Percentiles rank a stretch among this genome's conserved stretches.
These are phyloP conservation scores for Dendrobium nobile DNA, from an alignment of 106 monocot genomes.

Conservation along the genomic window DNA sequence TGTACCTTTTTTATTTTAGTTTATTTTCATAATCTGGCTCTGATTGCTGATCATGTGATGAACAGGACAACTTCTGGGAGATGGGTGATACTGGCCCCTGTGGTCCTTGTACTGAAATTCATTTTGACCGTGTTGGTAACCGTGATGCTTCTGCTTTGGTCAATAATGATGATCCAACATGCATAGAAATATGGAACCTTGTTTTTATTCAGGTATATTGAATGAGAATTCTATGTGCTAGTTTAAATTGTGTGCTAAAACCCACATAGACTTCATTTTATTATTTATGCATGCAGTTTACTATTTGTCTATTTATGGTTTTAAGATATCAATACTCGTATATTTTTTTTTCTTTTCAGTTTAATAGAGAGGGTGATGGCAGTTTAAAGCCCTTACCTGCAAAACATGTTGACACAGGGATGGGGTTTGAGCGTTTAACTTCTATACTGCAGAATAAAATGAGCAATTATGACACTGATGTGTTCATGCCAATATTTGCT, in stretches of 20 bases:
- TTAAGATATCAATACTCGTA: background rate
- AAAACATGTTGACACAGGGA: constrained; percentile 90
- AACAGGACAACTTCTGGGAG: constrained; percentile 98
- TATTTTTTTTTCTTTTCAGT: constrained; percentile 35
- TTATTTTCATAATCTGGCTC: background rate
- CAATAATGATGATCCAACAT: constrained; percentile 96
- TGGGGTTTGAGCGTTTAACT: constrained; percentile 91
- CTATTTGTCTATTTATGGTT: background rate
- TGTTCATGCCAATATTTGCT: constrained; percentile 81
- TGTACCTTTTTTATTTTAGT: background rate
- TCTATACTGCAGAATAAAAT: constrained; percentile 88
- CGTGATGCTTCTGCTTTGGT: constrained; percentile 88
- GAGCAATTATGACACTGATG: constrained; percentile 98
- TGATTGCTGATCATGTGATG: background rate
- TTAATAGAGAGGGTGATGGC: constrained; percentile 81
- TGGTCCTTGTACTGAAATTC: constrained; percentile 95
- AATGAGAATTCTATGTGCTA: background rate
- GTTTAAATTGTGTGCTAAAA: background rate
- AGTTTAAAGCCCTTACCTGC: constrained; percentile 71
- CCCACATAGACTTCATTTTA: background rate
- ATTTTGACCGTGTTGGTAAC: constrained; percentile 88
- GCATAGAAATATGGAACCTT: constrained; percentile 98
- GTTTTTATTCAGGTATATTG: constrained; percentile 88
- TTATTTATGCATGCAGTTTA: background rate
- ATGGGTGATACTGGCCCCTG: constrained; percentile 99